Evolutionary conservation across 768 basidiomycete genomes (phyloP).

Genomic region (Suillus sp.): DNA sequence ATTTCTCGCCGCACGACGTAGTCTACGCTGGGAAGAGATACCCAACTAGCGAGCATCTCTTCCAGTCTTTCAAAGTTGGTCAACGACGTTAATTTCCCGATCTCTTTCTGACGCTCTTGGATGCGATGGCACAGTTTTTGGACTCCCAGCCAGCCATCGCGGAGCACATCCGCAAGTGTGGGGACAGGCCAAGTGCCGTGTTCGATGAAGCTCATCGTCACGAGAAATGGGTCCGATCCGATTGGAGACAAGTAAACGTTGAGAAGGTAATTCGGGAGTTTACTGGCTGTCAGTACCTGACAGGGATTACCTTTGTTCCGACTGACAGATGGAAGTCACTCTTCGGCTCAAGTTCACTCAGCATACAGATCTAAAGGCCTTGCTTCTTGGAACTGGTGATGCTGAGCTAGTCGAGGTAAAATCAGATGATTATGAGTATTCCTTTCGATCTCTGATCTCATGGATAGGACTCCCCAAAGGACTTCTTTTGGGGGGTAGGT

Average conservation of each 20-base stretch:
- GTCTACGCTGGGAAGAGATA: slow-evolving; percentile 63
- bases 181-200: slow-evolving; percentile 61
- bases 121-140: slow-evolving; percentile 49
- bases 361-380: slow-evolving; percentile 56
- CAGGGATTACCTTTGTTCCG: neutral
- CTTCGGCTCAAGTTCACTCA: slow-evolving; percentile 73
- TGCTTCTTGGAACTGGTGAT: slow-evolving; percentile 66
- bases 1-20: slow-evolving; percentile 70
- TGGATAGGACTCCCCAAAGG: slow-evolving; percentile 67
- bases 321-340: slow-evolving; percentile 61
- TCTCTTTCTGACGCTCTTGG: neutral
- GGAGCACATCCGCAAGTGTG: slow-evolving; percentile 68
- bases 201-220: slow-evolving; percentile 70
- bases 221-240: slow-evolving; percentile 58
- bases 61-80: slow-evolving; percentile 70
- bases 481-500: slow-evolving; percentile 80
- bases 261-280: slow-evolving; percentile 45
- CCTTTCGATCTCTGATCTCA: neutral
- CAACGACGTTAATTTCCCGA: neutral
- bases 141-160: slow-evolving; percentile 61
- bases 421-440: slow-evolving; percentile 17
- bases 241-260: slow-evolving; percentile 74
- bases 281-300: neutral
- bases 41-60: slow-evolving; percentile 77
- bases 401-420: slow-evolving; percentile 69